phyloP scores from a whole-genome alignment of 2,329 filamentous ascomycete genomes.

The Xylaria sp. region DNA sequence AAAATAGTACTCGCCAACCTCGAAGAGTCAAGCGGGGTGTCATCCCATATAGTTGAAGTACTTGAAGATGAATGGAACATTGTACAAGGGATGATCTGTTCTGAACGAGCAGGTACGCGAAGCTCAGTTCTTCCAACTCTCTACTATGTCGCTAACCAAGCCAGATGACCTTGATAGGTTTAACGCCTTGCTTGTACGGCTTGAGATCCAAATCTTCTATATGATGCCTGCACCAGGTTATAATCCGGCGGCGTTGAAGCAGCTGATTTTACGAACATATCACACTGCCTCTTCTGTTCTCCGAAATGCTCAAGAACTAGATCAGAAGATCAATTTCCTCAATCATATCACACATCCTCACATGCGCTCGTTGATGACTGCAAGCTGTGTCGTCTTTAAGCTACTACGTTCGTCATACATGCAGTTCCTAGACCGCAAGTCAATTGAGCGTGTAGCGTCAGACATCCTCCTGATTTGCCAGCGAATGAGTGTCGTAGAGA shows the following conservation, averaged over 20 bases:
- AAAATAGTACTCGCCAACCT: constrained; percentile 60
- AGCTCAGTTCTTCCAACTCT: neutral
- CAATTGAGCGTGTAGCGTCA: constrained; percentile 24
- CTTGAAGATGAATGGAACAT: constrained; percentile 64
- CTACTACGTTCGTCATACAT: constrained; percentile 58
- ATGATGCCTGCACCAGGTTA: constrained; percentile 57
- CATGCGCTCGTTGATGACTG: constrained; percentile 58
- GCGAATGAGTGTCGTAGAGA: constrained; percentile 59
- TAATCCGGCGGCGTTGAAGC: constrained; percentile 53
- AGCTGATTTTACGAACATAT: constrained; percentile 59
- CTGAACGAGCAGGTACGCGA: constrained; percentile 57
- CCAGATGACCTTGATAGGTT: constrained; percentile 59
- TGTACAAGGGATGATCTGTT: constrained; percentile 58
- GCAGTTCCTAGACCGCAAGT: constrained; percentile 42
- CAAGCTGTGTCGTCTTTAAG: constrained; percentile 58
- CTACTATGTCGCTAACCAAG: constrained; percentile 29
- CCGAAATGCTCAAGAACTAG: constrained; percentile 55
- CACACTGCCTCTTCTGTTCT: constrained; percentile 60
- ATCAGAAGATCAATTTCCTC: constrained; percentile 52
- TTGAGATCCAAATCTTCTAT: constrained; percentile 66
- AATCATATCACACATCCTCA: constrained; percentile 61
- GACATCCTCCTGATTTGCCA: constrained; percentile 53
- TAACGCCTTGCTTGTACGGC: constrained; percentile 59
- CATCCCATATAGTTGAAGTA: constrained; percentile 57
- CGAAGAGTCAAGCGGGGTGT: constrained; percentile 58